Conservation (phyloP, 176 grass and related monocot species). For the Chloris gayana region DNA sequence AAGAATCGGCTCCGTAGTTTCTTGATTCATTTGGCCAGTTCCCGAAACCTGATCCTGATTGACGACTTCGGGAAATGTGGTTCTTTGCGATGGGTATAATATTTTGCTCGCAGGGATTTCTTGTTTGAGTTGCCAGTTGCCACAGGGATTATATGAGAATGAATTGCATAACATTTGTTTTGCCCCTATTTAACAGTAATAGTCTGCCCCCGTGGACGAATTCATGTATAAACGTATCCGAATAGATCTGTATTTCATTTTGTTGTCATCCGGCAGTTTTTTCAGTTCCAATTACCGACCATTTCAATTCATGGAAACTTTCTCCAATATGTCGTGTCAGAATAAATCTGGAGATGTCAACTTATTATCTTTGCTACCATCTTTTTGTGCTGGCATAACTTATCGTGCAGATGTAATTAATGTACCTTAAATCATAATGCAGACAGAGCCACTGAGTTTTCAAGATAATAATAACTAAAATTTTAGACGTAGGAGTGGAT, state of each 20-base stretch:
- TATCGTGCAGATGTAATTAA: neutral
- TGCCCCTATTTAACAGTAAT: neutral
- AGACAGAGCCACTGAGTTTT: neutral
- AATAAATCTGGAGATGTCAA: neutral
- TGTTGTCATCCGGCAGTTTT: neutral
- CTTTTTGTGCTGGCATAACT: neutral
- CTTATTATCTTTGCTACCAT: neutral
- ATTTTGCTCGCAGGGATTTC: neutral
- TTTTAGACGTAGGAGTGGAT: neutral
- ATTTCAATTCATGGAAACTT: neutral
- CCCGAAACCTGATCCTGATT: slow-evolving; percentile 1
- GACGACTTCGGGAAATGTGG: slow-evolving; percentile 12
- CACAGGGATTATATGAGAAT: neutral
- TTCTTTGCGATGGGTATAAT: slow-evolving; percentile 10
- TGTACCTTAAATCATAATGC: neutral
- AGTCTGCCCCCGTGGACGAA: neutral
- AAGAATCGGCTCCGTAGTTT: neutral
- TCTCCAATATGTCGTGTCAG: neutral
- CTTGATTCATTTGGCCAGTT: neutral
- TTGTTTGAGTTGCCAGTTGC: slow-evolving; percentile 9
- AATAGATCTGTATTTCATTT: neutral
- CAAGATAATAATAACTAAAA: neutral
- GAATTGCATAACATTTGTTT: slow-evolving; percentile 20
- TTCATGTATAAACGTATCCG: slow-evolving; percentile 18
- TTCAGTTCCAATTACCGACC: neutral